phyloP scores from a whole-genome alignment of 164 flowering plant species.

The Akebia trifoliata region DNA sequence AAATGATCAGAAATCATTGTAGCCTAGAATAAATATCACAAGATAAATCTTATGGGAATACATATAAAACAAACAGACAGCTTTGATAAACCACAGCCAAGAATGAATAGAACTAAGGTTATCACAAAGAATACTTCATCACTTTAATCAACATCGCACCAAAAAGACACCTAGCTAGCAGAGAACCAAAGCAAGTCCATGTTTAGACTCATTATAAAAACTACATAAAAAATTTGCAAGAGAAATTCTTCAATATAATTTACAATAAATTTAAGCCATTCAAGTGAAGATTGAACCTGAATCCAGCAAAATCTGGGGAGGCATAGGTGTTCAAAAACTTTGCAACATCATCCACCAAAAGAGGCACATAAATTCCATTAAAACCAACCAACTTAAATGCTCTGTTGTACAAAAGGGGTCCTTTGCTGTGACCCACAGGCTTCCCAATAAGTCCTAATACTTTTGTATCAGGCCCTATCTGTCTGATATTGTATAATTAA shows the following conservation, averaged over 20 bases:
- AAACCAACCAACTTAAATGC: constrained; percentile 72
- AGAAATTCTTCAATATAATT: no score
- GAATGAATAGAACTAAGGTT: not conserved
- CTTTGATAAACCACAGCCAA: not conserved
- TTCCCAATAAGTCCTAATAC: constrained; percentile 92
- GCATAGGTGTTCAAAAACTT: constrained; percentile 71
- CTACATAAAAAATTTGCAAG: no score
- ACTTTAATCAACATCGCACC: not conserved
- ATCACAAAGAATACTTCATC: not conserved
- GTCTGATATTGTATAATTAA: constrained; percentile 68
- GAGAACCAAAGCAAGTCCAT: not conserved
- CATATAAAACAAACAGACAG: not conserved
- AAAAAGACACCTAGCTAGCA: not conserved
- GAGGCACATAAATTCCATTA: constrained; percentile 78
- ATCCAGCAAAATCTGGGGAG: constrained; percentile 83
- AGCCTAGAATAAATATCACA: not conserved
- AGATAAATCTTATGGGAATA: not conserved
- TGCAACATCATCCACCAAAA: constrained; percentile 75
- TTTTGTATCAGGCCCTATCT: constrained; percentile 68
- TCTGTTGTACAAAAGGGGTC: constrained; percentile 64
- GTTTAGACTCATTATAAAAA: not conserved
- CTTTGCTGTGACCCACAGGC: constrained; percentile 91
- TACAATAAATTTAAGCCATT: not conserved
- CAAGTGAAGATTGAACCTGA: constrained; percentile 54
- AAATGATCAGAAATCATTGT: not conserved